Evolutionary conservation across 208 protist species (phyloP).

Genomic region (Wallacemonas collosoma): DNA sequence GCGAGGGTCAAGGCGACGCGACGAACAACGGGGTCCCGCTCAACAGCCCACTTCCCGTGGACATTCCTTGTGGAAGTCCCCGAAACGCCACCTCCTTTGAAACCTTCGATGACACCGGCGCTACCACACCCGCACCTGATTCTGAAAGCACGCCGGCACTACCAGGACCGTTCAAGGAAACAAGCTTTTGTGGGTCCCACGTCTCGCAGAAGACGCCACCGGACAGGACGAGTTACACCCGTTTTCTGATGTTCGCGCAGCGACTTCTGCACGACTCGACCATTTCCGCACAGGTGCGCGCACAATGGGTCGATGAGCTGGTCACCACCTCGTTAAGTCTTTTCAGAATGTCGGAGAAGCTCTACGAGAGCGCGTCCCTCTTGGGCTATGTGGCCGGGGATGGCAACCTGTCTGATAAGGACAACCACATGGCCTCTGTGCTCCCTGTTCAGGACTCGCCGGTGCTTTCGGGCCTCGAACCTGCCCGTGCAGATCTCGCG

Average conservation of each 20-base stretch:
- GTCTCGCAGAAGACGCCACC: background rate
- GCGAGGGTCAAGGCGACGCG: too few species aligned
- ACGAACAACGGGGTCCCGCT: too few species aligned
- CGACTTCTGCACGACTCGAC: background rate
- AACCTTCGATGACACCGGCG: background rate
- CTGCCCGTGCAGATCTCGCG: background rate
- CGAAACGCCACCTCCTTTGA: background rate
- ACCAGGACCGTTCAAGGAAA: background rate
- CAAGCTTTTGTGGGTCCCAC: background rate
- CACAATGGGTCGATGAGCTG: conserved; percentile 23
- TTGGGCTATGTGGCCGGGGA: background rate
- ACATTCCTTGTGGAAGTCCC: too few species aligned
- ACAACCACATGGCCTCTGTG: conserved; percentile 1
- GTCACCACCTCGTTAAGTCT: conserved; percentile 22
- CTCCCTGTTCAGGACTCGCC: conserved; percentile 1
- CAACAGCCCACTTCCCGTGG: too few species aligned
- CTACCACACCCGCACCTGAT: background rate
- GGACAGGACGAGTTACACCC: background rate
- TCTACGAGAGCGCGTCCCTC: conserved; percentile 16
- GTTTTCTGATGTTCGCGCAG: background rate
- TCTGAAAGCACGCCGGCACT: background rate
- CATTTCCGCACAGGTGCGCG: background rate
- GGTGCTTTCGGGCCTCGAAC: background rate
- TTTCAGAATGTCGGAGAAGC: conserved; percentile 24
- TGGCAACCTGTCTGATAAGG: background rate